A percentile compares a stretch with the other conserved stretches of the same genome.
phyloP scores from a whole-genome alignment of 108 stramenopile species.

The Nitzschia sp. region DNA sequence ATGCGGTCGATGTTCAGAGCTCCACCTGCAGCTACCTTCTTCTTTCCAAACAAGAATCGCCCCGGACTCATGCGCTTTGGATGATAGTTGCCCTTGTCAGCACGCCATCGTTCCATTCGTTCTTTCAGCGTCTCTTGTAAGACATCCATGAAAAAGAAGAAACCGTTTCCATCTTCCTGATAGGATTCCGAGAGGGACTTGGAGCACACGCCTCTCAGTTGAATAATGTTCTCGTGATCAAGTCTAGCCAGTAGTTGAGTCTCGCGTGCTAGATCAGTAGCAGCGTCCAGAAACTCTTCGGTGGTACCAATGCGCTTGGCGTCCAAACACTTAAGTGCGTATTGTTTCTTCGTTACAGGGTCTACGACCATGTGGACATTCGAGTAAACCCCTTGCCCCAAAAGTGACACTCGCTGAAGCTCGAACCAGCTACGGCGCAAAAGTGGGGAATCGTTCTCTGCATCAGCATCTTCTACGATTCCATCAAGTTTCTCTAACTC shows the following conservation, averaged over 20 bases:
- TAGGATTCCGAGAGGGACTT: slow-evolving; percentile 12
- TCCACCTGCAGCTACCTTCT: not conserved
- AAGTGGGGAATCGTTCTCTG: not conserved
- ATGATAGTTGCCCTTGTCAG: slow-evolving; percentile 3
- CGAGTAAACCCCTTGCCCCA: slow-evolving; percentile 20
- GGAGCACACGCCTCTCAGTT: slow-evolving; percentile 18
- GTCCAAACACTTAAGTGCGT: slow-evolving; percentile 20
- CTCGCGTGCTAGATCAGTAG: slow-evolving; percentile 39
- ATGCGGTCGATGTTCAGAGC: not conserved
- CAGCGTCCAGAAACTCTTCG: slow-evolving; percentile 24
- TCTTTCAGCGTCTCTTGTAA: slow-evolving; percentile 44
- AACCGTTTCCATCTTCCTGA: slow-evolving; percentile 30
- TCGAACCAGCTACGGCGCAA: not conserved
- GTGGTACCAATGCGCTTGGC: not conserved
- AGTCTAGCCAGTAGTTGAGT: slow-evolving; percentile 29
- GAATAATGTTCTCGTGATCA: slow-evolving; percentile 40
- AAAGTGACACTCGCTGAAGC: not conserved
- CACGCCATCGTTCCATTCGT: slow-evolving; percentile 35
- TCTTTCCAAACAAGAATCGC: not conserved
- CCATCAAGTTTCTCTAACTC: slow-evolving; percentile 9
- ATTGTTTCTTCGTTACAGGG: not conserved
- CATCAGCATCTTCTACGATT: not conserved
- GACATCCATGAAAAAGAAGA: slow-evolving; percentile 62
- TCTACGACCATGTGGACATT: slow-evolving; percentile 18
- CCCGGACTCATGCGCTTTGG: not conserved